These are phyloP conservation scores for Pseudomassariella vexata DNA, from an alignment of 2,329 filamentous ascomycete genomes.

Conservation along the genomic window DNA sequence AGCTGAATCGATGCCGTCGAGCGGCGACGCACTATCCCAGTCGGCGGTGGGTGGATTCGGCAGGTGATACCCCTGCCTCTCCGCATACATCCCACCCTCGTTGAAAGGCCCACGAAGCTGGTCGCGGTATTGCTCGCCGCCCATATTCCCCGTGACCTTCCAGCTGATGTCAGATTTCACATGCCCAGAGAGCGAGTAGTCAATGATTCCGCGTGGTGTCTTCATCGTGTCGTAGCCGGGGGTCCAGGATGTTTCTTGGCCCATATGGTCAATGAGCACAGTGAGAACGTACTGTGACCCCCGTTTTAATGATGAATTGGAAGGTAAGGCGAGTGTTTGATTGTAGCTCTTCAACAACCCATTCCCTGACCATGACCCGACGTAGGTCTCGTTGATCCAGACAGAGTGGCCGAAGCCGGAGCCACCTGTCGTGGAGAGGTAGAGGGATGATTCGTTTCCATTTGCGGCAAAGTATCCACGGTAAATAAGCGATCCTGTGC, in stretches of 20 bases:
- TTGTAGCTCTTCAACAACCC: constrained; percentile 20
- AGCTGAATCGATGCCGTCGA: constrained; percentile 36
- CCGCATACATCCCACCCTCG: constrained; percentile 59
- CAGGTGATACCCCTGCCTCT: constrained; percentile 58
- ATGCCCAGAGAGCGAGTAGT: constrained; percentile 48
- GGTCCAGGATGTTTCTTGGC: constrained; percentile 54
- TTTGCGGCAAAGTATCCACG: constrained; percentile 64
- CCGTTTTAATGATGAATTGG: constrained; percentile 10
- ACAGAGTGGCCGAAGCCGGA: constrained; percentile 60
- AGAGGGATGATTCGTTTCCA: constrained; percentile 53
- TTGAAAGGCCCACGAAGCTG: constrained; percentile 58
- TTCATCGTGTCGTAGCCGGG: constrained; percentile 58
- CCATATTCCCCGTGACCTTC: constrained; percentile 65
- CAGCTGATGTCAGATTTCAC: constrained; percentile 43
- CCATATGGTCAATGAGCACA: constrained; percentile 67
- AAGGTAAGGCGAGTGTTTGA: constrained; percentile 39
- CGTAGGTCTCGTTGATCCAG: constrained; percentile 64
- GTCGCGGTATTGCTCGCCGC: constrained; percentile 58
- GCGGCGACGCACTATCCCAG: constrained; percentile 30
- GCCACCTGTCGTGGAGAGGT: constrained; percentile 59
- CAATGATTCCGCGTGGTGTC: constrained; percentile 55
- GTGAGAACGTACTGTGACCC: constrained; percentile 59
- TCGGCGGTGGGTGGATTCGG: constrained; percentile 41
- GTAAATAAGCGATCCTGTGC: constrained; percentile 63
- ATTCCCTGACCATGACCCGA: constrained; percentile 34